phyloP scores from a whole-genome alignment of 2,329 filamentous ascomycete species.

The Cladosporium sp. region DNA sequence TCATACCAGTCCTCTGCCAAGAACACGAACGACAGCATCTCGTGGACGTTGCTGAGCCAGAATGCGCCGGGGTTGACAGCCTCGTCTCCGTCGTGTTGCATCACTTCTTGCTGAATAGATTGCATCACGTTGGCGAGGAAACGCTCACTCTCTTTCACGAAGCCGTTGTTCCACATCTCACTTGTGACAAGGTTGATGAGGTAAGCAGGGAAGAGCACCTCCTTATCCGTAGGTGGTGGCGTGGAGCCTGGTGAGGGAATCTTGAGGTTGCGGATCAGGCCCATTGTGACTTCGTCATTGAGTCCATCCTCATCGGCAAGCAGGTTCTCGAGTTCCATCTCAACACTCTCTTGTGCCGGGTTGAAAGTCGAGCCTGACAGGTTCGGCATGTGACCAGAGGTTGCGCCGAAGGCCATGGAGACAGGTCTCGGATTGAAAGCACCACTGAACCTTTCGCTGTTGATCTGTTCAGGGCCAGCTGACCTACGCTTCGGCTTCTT shows the following conservation, averaged over 20 bases:
- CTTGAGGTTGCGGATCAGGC: constrained; percentile 92
- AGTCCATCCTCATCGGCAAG: constrained; percentile 93
- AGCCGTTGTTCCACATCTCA: constrained; percentile 99
- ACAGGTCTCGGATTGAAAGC: constrained; percentile 93
- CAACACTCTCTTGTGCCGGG: constrained; percentile 82
- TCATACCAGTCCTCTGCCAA: constrained; percentile 99
- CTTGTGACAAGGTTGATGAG: constrained; percentile 98
- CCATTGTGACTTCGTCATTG: constrained; percentile 96
- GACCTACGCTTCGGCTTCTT: constrained; percentile 97
- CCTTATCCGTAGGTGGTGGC: constrained; percentile 93
- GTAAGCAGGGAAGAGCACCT: constrained; percentile 97
- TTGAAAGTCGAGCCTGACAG: constrained; percentile 75
- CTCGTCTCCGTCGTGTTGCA: constrained; percentile 97
- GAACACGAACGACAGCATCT: constrained; percentile 99
- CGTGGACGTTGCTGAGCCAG: constrained; percentile 98
- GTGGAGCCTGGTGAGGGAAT: constrained; percentile 86
- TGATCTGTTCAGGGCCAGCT: constrained; percentile 80
- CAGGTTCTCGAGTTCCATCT: constrained; percentile 89
- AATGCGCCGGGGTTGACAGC: constrained; percentile 96
- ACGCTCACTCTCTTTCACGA: constrained; percentile 97
- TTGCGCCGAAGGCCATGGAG: constrained; percentile 81
- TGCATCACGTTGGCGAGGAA: constrained; percentile 99
- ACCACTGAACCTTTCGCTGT: constrained; percentile 85
- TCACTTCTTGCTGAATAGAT: constrained; percentile 98
- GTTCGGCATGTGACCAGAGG: constrained; percentile 65